Conservation (phyloP, 2,329 filamentous ascomycete species). For the Fusarium tjaetaba region DNA sequence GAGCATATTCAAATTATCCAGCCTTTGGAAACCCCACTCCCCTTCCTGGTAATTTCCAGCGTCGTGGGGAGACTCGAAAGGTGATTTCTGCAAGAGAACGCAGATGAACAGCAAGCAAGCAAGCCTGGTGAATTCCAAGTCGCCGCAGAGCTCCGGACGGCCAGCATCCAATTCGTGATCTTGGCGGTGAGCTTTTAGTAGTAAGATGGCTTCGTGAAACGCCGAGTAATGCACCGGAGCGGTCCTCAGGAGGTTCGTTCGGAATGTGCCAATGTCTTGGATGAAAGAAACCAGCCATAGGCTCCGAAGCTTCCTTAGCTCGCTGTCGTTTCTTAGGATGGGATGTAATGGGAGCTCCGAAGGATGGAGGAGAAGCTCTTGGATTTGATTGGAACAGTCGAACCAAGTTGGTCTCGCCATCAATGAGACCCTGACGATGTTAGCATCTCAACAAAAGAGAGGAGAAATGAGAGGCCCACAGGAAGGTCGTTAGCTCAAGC, state of each 20-base stretch:
- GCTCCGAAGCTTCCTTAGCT: neutral
- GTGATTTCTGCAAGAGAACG: neutral
- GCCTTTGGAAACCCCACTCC: neutral
- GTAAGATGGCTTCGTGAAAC: neutral
- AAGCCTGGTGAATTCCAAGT: neutral
- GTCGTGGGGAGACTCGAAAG: rapidly evolving
- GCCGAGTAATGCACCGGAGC: neutral
- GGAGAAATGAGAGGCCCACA: neutral
- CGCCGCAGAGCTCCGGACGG: neutral
- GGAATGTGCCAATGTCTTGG: constrained; percentile 4
- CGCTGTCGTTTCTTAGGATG: neutral
- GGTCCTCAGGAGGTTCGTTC: neutral
- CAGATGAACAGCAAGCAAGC: constrained; percentile 1
- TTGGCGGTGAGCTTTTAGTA: neutral
- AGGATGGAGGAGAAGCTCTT: neutral
- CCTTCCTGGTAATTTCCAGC: neutral
- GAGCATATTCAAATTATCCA: neutral
- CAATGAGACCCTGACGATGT: neutral
- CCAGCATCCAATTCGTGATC: neutral
- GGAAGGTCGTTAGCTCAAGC: constrained; percentile 4
- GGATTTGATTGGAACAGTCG: constrained; percentile 13
- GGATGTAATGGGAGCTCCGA: neutral
- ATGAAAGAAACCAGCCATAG: constrained; percentile 4
- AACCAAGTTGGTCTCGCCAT: constrained; percentile 9
- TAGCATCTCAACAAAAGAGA: neutral